A percentile compares a stretch with the other conserved stretches of the same genome.
Evolutionary conservation across 306 rosid species (phyloP).

Genomic region (Cucurbita moschata): DNA sequence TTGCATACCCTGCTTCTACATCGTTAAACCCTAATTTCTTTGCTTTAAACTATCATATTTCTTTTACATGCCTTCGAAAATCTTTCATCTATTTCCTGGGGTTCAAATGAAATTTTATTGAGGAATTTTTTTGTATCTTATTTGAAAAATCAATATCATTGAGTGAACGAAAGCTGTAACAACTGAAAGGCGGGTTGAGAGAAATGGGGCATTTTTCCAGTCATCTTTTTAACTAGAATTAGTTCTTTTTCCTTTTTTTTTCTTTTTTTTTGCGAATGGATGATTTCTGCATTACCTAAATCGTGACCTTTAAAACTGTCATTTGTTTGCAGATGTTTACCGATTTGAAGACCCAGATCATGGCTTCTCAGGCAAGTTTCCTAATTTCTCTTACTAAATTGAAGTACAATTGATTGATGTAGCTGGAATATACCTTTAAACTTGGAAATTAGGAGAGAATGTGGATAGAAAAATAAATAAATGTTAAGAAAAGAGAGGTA

Average conservation of each 20-base stretch:
- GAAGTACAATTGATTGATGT: neutral
- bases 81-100: neutral
- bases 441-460: neutral
- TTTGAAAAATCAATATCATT: neutral
- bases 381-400: neutral
- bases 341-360: constrained; percentile 37
- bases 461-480: neutral
- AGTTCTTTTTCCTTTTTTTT: too few species aligned
- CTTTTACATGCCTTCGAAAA: neutral
- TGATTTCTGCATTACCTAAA: neutral
- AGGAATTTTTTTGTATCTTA: too few species aligned
- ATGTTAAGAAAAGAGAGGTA: neutral
- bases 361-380: constrained; percentile 42
- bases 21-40: neutral
- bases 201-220: neutral
- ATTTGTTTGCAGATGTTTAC: constrained; percentile 34
- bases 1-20: too few species aligned
- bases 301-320: neutral
- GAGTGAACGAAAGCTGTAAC: neutral
- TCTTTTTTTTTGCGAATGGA: neutral
- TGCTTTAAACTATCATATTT: neutral
- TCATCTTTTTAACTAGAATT: neutral
- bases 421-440: neutral
- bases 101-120: neutral
- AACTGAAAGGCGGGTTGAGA: neutral